Evolutionary conservation across 768 basidiomycete species (phyloP).

Genomic region (Cyclocybe aegerita): DNA sequence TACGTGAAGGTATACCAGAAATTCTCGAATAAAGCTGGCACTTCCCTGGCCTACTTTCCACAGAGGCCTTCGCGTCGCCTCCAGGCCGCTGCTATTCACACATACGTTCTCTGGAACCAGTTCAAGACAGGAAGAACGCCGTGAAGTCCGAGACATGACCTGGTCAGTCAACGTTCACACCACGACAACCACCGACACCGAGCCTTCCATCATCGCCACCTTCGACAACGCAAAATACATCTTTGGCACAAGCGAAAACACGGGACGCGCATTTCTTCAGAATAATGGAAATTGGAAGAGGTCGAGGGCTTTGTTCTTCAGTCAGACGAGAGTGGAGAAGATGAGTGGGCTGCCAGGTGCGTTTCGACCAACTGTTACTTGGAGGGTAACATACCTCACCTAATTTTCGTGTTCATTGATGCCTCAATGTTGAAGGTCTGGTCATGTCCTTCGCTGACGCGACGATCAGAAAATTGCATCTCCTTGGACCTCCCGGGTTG

Average conservation of each 20-base stretch:
- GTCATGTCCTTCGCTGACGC: conserved; percentile 82
- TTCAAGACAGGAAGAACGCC: neutral
- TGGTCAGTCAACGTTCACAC: conserved; percentile 68
- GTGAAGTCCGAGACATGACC: conserved; percentile 28
- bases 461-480: conserved; percentile 50
- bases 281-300: conserved; percentile 64
- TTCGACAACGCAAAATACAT: conserved; percentile 84
- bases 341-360: conserved; percentile 74
- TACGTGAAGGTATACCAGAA: no score
- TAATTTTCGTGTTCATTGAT: conserved; percentile 1
- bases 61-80: neutral
- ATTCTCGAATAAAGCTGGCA: conserved; percentile 4
- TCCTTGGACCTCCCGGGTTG: conserved; percentile 77
- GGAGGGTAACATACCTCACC: no score
- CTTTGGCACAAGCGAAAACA: conserved; percentile 86
- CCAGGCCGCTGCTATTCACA: neutral
- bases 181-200: conserved; percentile 70
- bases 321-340: conserved; percentile 59
- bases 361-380: conserved; percentile 9
- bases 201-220: conserved; percentile 70
- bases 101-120: neutral
- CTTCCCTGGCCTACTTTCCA: neutral
- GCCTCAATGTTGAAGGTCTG: conserved; percentile 45
- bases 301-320: conserved; percentile 71
- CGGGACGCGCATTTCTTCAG: conserved; percentile 72